Conservation (phyloP, 2,329 filamentous ascomycete species). For the Diaporthe ampelina region DNA sequence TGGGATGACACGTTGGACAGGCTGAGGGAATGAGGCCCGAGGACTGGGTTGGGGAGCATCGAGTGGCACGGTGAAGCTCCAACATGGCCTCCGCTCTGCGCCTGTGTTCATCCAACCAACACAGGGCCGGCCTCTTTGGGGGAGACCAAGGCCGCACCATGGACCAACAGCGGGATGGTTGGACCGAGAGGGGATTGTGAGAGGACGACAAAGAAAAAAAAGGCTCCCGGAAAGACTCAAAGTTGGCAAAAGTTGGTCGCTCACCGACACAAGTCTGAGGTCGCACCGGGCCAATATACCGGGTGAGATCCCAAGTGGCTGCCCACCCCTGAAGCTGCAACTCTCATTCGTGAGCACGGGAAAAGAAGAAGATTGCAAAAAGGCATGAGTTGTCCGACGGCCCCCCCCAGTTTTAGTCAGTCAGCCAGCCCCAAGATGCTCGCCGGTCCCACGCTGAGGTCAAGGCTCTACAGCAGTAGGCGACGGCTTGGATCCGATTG, state of each 20-base stretch:
- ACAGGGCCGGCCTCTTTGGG: constrained; percentile 1
- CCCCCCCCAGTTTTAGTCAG: no score
- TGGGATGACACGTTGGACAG: constrained; percentile 15
- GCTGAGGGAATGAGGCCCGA: background rate
- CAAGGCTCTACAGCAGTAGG: constrained; percentile 1
- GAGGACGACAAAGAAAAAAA: constrained; percentile 15
- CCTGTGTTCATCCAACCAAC: background rate
- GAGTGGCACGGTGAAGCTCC: constrained; percentile 22
- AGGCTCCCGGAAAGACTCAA: background rate
- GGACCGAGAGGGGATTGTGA: background rate
- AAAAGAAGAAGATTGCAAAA: background rate
- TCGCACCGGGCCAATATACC: constrained; percentile 26
- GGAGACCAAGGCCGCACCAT: constrained; percentile 1
- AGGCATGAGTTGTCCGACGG: constrained; percentile 3
- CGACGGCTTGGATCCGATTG: constrained; percentile 19
- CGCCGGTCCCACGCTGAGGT: constrained; percentile 10
- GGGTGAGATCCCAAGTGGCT: constrained; percentile 27
- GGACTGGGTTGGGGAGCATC: background rate
- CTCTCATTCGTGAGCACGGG: constrained; percentile 28
- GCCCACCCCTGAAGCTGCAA: constrained; percentile 22
- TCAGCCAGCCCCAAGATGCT: background rate
- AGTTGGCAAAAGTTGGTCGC: constrained; percentile 35
- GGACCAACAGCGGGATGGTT: background rate
- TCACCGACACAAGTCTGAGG: constrained; percentile 35
- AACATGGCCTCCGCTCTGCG: background rate